Conservation (phyloP, 352 stramenopile species). For the Pythium apleroticum region DNA sequence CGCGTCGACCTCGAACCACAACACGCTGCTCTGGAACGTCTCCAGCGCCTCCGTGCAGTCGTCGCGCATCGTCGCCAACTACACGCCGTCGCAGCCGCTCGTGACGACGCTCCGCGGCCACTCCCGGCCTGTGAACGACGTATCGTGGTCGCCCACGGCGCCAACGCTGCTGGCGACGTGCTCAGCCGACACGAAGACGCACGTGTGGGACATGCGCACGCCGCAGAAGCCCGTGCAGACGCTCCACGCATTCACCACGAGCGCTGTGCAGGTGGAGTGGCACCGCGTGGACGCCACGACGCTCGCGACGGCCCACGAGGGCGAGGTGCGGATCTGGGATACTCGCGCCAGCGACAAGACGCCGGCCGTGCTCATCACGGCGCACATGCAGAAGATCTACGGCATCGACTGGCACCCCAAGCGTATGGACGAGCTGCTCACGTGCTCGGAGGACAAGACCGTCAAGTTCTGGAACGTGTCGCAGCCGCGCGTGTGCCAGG, state of each 20-base stretch:
- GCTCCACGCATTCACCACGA: constrained; percentile 64
- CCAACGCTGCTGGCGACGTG: constrained; percentile 76
- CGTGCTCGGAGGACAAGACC: constrained; percentile 82
- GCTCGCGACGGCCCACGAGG: constrained; percentile 78
- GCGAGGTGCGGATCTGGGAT: constrained; percentile 80
- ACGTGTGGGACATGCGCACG: constrained; percentile 83
- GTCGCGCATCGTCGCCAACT: constrained; percentile 5
- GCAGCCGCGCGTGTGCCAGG: constrained; percentile 61
- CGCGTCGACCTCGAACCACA: constrained; percentile 78
- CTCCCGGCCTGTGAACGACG: constrained; percentile 70
- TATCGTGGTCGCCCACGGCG: constrained; percentile 74
- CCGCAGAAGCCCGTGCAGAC: constrained; percentile 68
- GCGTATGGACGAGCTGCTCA: constrained; percentile 77
- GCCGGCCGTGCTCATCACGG: constrained; percentile 62
- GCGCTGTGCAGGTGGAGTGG: constrained; percentile 74
- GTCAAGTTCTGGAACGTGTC: constrained; percentile 84
- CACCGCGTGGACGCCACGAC: constrained; percentile 66
- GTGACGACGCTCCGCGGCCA: constrained; percentile 74
- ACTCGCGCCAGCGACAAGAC: constrained; percentile 52
- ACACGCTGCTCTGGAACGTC: constrained; percentile 84
- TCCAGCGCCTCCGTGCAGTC: constrained; percentile 26
- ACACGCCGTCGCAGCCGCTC: constrained; percentile 48
- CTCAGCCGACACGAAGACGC: constrained; percentile 74
- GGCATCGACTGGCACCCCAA: constrained; percentile 80
- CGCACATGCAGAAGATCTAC: constrained; percentile 86